Evolutionary conservation across 2,329 filamentous ascomycete genomes (phyloP).

Genomic region (Orbilia blumenaviensis): DNA sequence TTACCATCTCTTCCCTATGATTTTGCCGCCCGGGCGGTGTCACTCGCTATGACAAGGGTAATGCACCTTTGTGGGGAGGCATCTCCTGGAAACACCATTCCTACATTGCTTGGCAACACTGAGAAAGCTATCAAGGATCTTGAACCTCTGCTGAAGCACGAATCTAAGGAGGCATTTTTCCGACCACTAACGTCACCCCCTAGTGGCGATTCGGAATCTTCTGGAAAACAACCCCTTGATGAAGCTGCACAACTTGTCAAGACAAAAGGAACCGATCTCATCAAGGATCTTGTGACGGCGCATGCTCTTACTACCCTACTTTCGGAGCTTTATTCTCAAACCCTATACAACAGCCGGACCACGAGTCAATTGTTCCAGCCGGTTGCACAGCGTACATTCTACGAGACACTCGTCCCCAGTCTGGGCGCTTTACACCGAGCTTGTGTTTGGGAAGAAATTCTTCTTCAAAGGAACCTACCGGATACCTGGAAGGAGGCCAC

Average conservation of each 20-base stretch:
- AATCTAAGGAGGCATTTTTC: slow-evolving; percentile 72
- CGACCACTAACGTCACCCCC: slow-evolving; percentile 67
- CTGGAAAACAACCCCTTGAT: slow-evolving; percentile 56
- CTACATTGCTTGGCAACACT: slow-evolving; percentile 79
- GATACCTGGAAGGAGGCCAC: slow-evolving; percentile 66
- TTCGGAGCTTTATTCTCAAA: slow-evolving; percentile 74
- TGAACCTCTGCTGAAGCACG: slow-evolving; percentile 70
- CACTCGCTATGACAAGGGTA: slow-evolving; percentile 76
- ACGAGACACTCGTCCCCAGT: slow-evolving; percentile 61
- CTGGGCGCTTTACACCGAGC: slow-evolving; percentile 81
- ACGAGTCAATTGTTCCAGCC: slow-evolving; percentile 73
- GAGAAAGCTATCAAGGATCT: slow-evolving; percentile 75
- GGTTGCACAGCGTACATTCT: slow-evolving; percentile 64
- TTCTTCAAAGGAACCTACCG: slow-evolving; percentile 77
- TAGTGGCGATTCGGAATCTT: slow-evolving; percentile 58
- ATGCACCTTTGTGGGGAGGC: slow-evolving; percentile 81
- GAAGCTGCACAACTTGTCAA: slow-evolving; percentile 62
- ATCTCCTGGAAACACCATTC: slow-evolving; percentile 81
- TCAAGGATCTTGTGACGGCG: slow-evolving; percentile 79
- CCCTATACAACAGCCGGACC: slow-evolving; percentile 72
- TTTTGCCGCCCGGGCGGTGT: slow-evolving; percentile 73
- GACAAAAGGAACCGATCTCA: slow-evolving; percentile 75
- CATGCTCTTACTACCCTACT: slow-evolving; percentile 80
- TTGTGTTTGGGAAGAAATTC: slow-evolving; percentile 84
- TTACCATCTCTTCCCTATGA: slow-evolving; percentile 81